Conservation (phyloP, 176 grass and related monocot genomes). For the Calamus simplicifolius region DNA sequence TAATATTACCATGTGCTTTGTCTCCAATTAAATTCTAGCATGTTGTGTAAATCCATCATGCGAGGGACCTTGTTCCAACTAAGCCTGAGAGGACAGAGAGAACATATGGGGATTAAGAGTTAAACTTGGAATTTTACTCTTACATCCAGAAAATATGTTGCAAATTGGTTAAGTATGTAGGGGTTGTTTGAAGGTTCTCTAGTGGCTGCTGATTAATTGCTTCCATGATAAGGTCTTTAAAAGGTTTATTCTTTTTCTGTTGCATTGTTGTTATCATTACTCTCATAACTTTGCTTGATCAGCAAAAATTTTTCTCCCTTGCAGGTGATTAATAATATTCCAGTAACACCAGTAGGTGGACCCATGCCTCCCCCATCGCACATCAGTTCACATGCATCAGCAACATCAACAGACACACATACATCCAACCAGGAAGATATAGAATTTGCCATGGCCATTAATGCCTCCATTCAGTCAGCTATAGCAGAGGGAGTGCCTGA, state of each 20-base stretch:
- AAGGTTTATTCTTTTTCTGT: slow-evolving; percentile 26
- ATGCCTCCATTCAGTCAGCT: slow-evolving; percentile 80
- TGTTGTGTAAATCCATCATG: no score
- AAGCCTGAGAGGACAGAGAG: no score
- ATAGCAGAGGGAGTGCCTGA: slow-evolving; percentile 70
- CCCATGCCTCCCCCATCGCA: neutral
- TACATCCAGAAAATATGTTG: no score
- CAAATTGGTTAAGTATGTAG: no score
- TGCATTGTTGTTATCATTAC: neutral
- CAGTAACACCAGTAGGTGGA: neutral
- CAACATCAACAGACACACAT: slow-evolving; percentile 21
- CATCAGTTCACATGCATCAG: slow-evolving; percentile 9
- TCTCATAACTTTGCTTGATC: neutral
- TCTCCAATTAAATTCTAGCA: no score
- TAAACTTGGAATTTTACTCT: no score
- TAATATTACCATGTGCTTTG: no score
- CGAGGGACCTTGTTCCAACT: no score
- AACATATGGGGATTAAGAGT: no score
- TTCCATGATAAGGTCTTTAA: neutral
- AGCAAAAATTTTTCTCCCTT: neutral
- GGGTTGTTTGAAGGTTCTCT: no score
- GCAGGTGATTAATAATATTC: slow-evolving; percentile 9
- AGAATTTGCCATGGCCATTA: slow-evolving; percentile 81
- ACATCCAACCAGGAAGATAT: slow-evolving; percentile 52
- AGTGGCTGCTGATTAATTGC: no score